Evolutionary conservation across 768 basidiomycete species (phyloP), one percentile per base, ranked within the genome.

Genomic region (Hebeloma cylindrosporum): DNA sequence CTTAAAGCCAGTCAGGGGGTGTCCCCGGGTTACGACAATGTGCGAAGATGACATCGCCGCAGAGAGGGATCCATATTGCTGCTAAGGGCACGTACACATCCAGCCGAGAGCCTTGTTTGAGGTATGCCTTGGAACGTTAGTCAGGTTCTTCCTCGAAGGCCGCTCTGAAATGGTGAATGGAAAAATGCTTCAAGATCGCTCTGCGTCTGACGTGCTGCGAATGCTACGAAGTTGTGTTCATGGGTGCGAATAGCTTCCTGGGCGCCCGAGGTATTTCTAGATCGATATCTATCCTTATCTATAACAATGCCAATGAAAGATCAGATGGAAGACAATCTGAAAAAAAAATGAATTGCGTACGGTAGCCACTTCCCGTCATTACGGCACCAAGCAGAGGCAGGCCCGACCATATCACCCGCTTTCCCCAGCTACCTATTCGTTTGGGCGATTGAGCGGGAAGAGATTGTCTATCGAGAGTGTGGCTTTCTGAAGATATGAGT

Each of bases 401-500:
- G 30, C 26, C 43, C 18, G 43, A 22, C 43, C 43, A 44, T n/a
- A 29, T n/a, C n/a, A 7, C n/a, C 28, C 7, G 7, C 7, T 40
- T 20, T 3, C 38, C 45, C 38, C 37, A 47, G 10, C 14, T 14
- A 16, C 10, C 31, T 18, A 40, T 34, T 41, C 40, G 17, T n/a
- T 30, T 14, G 40, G 40, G n/a, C 40, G 40, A 30, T 41, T 30
- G n/a, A 41, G 11, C 25, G 40, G 40, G 17, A 41, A 41, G 18
- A 41, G 28, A 11, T 41, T n/a, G 27, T 41, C 29, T 4, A 41
- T 41, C 16, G 25, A 17, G 8, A 10, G 40, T 9, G 28, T 22
- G 5, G 40, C 17, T 13, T 16, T 28, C 10, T 22, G 40, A 13
- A 41, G 28, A 18, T n/a, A 41, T 41, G 28, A 4, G 10, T 7